A percentile compares a stretch with the other conserved stretches of the same genome.
Conservation (phyloP, 495 filamentous ascomycete species). For the Penicillium argentinense region DNA sequence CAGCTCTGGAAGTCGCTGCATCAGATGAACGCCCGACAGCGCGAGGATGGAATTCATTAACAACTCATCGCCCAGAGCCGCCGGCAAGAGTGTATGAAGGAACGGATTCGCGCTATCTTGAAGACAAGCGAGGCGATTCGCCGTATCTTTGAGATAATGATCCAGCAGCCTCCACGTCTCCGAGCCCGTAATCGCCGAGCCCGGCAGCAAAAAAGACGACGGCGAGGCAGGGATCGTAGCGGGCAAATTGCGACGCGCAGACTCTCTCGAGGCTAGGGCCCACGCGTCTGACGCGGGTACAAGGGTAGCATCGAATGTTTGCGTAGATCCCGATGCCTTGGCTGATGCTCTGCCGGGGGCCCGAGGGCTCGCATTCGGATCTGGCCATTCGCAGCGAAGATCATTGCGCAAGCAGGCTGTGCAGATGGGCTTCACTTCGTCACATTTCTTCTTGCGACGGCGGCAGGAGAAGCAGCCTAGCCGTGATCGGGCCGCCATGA, state of each 20-base stretch:
- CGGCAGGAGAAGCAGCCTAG: conserved; percentile 18
- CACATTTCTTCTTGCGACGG: conserved; percentile 24
- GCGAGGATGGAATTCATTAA: conserved; percentile 21
- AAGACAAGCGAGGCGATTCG: conserved; percentile 15
- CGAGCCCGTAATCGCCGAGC: conserved; percentile 2
- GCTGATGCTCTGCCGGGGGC: too few species aligned
- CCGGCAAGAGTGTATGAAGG: conserved; percentile 16
- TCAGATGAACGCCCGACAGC: conserved; percentile 15
- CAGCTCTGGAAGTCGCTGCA: conserved; percentile 13
- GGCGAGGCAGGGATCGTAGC: conserved; percentile 9
- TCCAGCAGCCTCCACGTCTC: conserved; percentile 18
- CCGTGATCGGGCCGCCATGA: conserved; percentile 18
- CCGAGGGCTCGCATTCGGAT: too few species aligned
- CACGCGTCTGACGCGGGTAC: conserved; percentile 6
- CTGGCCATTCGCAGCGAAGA: conserved; percentile 18
- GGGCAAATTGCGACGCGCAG: conserved; percentile 6
- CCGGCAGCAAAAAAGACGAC: conserved; percentile 9
- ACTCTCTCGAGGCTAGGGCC: conserved; percentile 9
- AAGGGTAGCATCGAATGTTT: background rate
- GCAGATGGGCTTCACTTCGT: conserved; percentile 19
- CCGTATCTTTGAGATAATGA: conserved; percentile 18
- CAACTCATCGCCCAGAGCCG: conserved; percentile 17
- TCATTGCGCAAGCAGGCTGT: conserved; percentile 21
- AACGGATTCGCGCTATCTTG: conserved; percentile 18
- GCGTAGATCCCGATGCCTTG: background rate